A percentile compares a stretch with the other conserved stretches of the same genome.
These are phyloP conservation scores for Afroboletus lepidellus DNA, from an alignment of 1,284 basidiomycete genomes.

Conservation along the genomic window DNA sequence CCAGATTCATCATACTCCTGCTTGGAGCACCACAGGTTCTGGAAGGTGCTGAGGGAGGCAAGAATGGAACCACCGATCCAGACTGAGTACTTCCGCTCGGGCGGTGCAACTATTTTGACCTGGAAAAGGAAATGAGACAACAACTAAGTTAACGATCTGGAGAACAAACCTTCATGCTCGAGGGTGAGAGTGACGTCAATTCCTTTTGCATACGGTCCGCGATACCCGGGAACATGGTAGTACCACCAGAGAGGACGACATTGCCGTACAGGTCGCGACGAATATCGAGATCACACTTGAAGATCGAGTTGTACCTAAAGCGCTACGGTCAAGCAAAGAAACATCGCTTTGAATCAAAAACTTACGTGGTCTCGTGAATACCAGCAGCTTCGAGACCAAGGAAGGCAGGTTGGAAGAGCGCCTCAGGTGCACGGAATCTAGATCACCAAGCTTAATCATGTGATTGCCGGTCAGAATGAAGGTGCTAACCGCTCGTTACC, in stretches of 20 bases:
- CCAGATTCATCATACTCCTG: slow-evolving; percentile 80
- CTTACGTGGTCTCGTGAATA: slow-evolving; percentile 93
- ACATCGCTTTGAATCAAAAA: not conserved
- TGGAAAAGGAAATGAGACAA: slow-evolving; percentile 37
- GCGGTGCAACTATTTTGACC: slow-evolving; percentile 93
- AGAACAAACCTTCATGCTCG: slow-evolving; percentile 81
- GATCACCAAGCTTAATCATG: slow-evolving; percentile 5
- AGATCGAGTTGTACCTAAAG: slow-evolving; percentile 82
- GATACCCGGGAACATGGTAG: slow-evolving; percentile 98
- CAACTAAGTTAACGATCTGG: not conserved
- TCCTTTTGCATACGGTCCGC: slow-evolving; percentile 99
- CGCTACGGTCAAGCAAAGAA: slow-evolving; percentile 9
- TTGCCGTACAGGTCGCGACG: slow-evolving; percentile 92
- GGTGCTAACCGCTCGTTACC: slow-evolving; percentile 82
- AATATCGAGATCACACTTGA: slow-evolving; percentile 79
- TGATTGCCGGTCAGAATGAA: not conserved
- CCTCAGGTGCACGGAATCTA: slow-evolving; percentile 95
- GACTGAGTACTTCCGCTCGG: slow-evolving; percentile 93
- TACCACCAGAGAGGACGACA: slow-evolving; percentile 93
- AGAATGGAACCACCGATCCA: slow-evolving; percentile 99
- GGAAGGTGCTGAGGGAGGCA: slow-evolving; percentile 95
- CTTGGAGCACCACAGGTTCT: slow-evolving; percentile 91
- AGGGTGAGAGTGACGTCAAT: slow-evolving; percentile 79
- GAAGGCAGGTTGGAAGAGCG: slow-evolving; percentile 95
- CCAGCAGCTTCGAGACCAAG: slow-evolving; percentile 91